Evolutionary conservation across 768 basidiomycete species (phyloP), one percentile per base, ranked within the genome.

Genomic region (Dioszegia hungarica): DNA sequence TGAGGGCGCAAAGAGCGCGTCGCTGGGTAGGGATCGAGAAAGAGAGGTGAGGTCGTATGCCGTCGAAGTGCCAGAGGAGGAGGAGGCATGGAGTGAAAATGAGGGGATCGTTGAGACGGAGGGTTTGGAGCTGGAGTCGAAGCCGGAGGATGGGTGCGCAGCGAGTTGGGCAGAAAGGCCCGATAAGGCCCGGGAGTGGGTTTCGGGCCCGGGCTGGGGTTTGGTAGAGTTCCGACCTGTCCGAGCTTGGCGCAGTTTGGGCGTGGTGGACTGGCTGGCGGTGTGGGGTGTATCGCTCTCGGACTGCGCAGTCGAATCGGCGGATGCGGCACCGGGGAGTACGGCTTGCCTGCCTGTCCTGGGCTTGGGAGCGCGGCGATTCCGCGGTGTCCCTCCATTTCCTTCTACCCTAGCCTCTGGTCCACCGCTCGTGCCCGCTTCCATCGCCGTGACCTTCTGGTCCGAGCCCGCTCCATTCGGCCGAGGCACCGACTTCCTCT

Each of bases 81-180:
- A 14, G 8, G 31, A 33, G 31, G n/a, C n/a, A n/a, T n/a, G n/a
- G n/a, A n/a, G 17, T 38, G 33, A 34, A n/a, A 2, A 22, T 20
- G 40, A 31, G 11, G 39, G 28, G 28, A 39, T 43, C 8, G 31
- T 33, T 33, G 31, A 38, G 37, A 28, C 34, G 8, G 22, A 15
- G 19, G 22, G 24, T 24, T 3, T 33, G 15, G 19, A 28, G 24
- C 24, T 22, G 6, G 8, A 27, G 10, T 8, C 5, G 22, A 49
- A 25, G 34, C 6, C n/a, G n/a, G 47, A 20, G 19, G 45, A 3
- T 20, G 41, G 45, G 28, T 51, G 49, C 4, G 49, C 37, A 19
- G 49, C 49, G 11, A 51, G 34, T 51, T 51, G 49, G 27, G 49
- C 49, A 37, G 49, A 51, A 27, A 51, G 6, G 19, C 24, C 37